Base-by-base conservation (phyloP, 495 filamentous ascomycete species). In the Beverwykella pulmonaria region DNA sequence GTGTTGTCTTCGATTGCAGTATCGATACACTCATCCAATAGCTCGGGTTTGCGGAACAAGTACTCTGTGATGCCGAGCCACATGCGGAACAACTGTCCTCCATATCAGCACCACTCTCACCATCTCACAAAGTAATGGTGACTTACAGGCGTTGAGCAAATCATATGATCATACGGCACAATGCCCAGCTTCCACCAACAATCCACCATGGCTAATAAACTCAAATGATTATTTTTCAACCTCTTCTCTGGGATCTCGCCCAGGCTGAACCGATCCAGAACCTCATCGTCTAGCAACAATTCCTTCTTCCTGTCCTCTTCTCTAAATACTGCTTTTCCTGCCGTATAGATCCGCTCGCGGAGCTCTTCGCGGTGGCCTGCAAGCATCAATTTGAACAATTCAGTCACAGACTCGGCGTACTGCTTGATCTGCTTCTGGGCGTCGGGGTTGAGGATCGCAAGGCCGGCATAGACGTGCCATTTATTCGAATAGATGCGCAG, bases 41-140 rank as follows among this genome's bases (percentile, higher is more conserved):
- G 82, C 0, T 84, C 86, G 22, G 86, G 83, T 65, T 92, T 92
- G 56, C 93, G 88, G 80, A 96, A 98, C 20, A 98, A 81, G 77
- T 96, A 96, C 78, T 98, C 93, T 6, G 92, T 92, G n/a, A 96
- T 93, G 50, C 94, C 94, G 52, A 98, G 83, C 93, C 94, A 97
- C 29, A 98, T 85, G 39, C 94, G 90, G 81, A 98, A 98, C n/a
- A 97, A 83, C 86, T 90, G 44, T 34, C 12, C 15, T 39, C 1
- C 17, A 32, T 23, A 19, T 53, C 19, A 62, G 39, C 32, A 23
- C 12, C 30, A 10, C 39, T n/a, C 15, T 3, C 30, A 2, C 39
- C 39, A 2, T 10, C 15, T 14, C 39, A 12, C 8, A 58, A 26
- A 25, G 32, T 6, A 12, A 34, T 5, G 32, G 12, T 20, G 50